Percentiles rank a stretch among this genome's conserved stretches.
Evolutionary conservation across 2,329 filamentous ascomycete species (phyloP).

Genomic region (Colletotrichum plurivorum): DNA sequence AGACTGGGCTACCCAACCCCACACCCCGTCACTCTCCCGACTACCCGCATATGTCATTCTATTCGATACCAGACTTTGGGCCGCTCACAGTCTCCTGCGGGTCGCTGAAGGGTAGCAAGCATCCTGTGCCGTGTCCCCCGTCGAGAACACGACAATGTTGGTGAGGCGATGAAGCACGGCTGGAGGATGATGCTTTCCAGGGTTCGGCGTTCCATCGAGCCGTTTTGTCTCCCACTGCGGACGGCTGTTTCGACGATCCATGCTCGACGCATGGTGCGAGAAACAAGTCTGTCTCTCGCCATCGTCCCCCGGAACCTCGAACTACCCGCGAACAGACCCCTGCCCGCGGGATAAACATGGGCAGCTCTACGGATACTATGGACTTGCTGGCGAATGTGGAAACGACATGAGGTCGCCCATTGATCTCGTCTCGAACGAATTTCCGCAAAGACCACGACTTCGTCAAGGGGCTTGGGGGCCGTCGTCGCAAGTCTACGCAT

Average conservation of each 20-base stretch:
- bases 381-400: too few relatives aligned
- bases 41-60: conserved; percentile 4
- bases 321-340: conserved; percentile 15
- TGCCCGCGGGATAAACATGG: neutral
- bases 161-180: conserved; percentile 13
- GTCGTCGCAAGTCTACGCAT: too few relatives aligned
- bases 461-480: too few relatives aligned
- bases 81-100: conserved; percentile 11
- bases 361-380: neutral
- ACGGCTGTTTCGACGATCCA: conserved; percentile 14
- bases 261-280: neutral
- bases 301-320: too few relatives aligned
- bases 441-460: neutral
- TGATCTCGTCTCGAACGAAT: too few relatives aligned
- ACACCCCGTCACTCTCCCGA: conserved; percentile 18
- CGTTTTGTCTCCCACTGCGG: neutral
- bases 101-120: conserved; percentile 10
- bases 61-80: conserved; percentile 31
- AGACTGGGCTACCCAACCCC: neutral
- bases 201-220: conserved; percentile 26
- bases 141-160: conserved; percentile 9
- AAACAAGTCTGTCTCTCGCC: neutral
- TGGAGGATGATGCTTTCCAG: conserved; percentile 1
- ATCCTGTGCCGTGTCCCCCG: conserved; percentile 31
- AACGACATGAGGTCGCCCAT: too few relatives aligned